Evolutionary conservation across 2,329 filamentous ascomycete genomes (phyloP).

Genomic region (Teratosphaeria viscida): DNA sequence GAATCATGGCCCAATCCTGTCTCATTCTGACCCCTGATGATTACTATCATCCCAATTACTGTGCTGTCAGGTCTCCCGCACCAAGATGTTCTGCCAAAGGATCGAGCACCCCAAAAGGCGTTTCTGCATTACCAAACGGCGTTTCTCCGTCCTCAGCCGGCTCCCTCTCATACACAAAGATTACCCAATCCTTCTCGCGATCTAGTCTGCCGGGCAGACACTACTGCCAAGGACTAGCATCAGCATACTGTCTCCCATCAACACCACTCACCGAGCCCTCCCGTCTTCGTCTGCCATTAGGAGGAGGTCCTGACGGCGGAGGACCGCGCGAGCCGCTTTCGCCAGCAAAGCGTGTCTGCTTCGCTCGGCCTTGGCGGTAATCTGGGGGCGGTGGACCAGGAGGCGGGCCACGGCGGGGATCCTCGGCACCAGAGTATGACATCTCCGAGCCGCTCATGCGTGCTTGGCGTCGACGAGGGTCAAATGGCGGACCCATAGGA

Average conservation of each 20-base stretch:
- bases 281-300: conserved; percentile 1
- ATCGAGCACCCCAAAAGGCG: background rate
- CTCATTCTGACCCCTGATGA: background rate
- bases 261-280: conserved; percentile 6
- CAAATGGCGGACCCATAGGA: background rate
- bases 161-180: background rate
- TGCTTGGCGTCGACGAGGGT: conserved; percentile 7
- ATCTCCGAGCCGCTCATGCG: conserved; percentile 8
- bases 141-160: background rate
- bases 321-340: background rate
- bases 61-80: background rate
- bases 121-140: background rate
- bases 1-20: background rate
- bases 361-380: conserved; percentile 5
- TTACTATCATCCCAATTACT: background rate
- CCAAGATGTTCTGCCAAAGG: background rate
- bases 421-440: conserved; percentile 3
- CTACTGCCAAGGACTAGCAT: conserved; percentile 8
- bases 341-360: conserved; percentile 14
- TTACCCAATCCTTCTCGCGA: background rate
- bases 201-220: background rate
- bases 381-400: background rate
- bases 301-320: background rate
- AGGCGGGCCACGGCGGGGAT: conserved; percentile 2
- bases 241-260: conserved; percentile 14